Base-by-base conservation (phyloP, 768 basidiomycete genomes). In the Lactarius sanguifluus region DNA sequence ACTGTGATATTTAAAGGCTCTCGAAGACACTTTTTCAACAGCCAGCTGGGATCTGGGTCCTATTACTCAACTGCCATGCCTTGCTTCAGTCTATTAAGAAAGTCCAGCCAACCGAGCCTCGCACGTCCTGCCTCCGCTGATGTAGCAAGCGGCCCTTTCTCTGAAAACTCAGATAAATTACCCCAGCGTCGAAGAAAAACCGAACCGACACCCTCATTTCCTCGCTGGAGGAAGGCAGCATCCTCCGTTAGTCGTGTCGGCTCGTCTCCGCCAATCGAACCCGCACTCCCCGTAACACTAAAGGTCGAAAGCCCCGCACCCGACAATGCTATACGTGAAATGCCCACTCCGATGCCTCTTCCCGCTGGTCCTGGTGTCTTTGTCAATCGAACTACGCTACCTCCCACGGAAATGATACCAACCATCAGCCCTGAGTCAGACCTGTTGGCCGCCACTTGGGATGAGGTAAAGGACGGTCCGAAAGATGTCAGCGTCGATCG, bases 11-110 rank as follows among this genome's bases (percentile, higher is more conserved):
- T 50, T n/a, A 23, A 4, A 20, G n/a, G 25, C 13, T 40, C 13
- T 25, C 2, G 23, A 15, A 52, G 50, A 52, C 23, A 10, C 47
- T 5, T 50, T 50, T 15, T 12, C n/a, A 25, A 50, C 15, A 12
- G 10, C 45, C 12, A 20, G 23, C 5, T 13, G 5, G 23, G 8
- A 13, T 15, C 23, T 50, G 13, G 38, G 36, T 38, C 36, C 36
- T 38, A 34, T 34, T 34, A 5, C 38, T 40, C 38, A 40, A 23
- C 23, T 50, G 1, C 38, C 20, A 67, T 67, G 61, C 20, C 50
- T 28, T 36, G 59, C 50, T 25, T 50, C 13, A 57, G 30, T 54
- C n/a, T 36, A 15, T 63, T 62, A 36, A 62, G 40, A 8, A 67
- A 58, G 41, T 20, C 25, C 30, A 62, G 47, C 57, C 57, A 55